Evolutionary conservation across 352 stramenopile species (phyloP).

Genomic region (Phytophthora citrophthora): DNA sequence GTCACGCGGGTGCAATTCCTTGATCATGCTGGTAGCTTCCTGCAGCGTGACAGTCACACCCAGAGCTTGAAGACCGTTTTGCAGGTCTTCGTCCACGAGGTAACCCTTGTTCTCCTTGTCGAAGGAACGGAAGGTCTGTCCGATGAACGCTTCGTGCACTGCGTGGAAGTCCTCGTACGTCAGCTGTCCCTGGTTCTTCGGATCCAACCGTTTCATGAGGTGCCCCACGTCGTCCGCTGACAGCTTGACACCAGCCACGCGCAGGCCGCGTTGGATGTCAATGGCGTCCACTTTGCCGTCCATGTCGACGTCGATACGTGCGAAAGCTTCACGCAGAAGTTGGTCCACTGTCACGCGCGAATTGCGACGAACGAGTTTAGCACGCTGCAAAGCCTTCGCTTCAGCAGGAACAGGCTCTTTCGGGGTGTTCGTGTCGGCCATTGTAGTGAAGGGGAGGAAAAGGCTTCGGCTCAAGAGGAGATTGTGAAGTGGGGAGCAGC

Average conservation of each 20-base stretch:
- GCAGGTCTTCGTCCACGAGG: constrained; percentile 68
- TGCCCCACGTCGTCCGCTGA: constrained; percentile 56
- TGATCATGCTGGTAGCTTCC: constrained; percentile 83
- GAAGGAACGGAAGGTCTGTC: constrained; percentile 75
- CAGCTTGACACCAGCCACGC: constrained; percentile 65
- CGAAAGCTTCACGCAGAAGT: constrained; percentile 76
- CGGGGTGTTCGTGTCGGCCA: constrained; percentile 16
- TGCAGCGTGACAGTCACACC: constrained; percentile 73
- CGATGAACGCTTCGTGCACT: constrained; percentile 81
- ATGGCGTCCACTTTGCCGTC: constrained; percentile 74
- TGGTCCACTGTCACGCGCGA: constrained; percentile 82
- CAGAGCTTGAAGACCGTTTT: constrained; percentile 68
- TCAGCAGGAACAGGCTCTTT: neutral
- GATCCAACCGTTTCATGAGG: constrained; percentile 78
- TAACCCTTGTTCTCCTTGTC: constrained; percentile 74
- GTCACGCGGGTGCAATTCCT: constrained; percentile 71
- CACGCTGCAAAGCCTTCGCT: constrained; percentile 20
- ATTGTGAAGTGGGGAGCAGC: constrained; percentile 19
- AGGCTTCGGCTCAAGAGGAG: constrained; percentile 22
- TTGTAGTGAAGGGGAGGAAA: constrained; percentile 1
- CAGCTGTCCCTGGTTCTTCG: constrained; percentile 69
- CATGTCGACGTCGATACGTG: constrained; percentile 71
- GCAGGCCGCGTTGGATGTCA: constrained; percentile 79
- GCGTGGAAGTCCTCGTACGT: constrained; percentile 79
- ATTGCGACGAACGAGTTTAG: constrained; percentile 74